Conservation (phyloP, 208 protist species). For the Sergeia podlipaevii region DNA sequence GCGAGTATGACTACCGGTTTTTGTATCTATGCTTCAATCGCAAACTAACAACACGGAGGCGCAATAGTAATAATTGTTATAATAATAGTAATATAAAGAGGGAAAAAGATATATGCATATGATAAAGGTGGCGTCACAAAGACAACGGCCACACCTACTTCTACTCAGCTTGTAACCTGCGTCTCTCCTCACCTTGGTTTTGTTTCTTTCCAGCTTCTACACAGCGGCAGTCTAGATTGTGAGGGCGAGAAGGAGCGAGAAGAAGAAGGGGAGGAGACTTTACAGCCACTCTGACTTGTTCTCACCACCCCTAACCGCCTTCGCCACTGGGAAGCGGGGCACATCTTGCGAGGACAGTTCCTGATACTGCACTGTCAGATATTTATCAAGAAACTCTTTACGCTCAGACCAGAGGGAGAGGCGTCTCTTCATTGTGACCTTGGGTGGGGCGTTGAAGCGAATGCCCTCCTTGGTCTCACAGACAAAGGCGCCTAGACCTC, state of each 20-base stretch:
- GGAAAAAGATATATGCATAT: neutral
- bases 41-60: no score
- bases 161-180: no score
- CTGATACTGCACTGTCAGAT: slow-evolving; percentile 86
- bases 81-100: neutral
- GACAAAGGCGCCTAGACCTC: slow-evolving; percentile 76
- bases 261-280: neutral
- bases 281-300: slow-evolving; percentile 74
- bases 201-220: slow-evolving; percentile 12
- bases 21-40: no score
- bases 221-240: neutral
- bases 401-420: slow-evolving; percentile 58
- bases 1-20: no score
- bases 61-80: no score
- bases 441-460: slow-evolving; percentile 74
- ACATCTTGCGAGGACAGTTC: slow-evolving; percentile 83
- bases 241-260: no score
- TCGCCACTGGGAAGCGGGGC: slow-evolving; percentile 86
- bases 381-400: slow-evolving; percentile 60
- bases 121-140: neutral
- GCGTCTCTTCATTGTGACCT: slow-evolving; percentile 53
- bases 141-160: neutral
- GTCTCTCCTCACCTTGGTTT: neutral
- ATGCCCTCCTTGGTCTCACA: slow-evolving; percentile 79
- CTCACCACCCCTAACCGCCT: slow-evolving; percentile 57